Percentiles rank a stretch among this genome's conserved stretches.
Evolutionary conservation across 1,284 basidiomycete genomes (phyloP).

Genomic region (Ceratobasidium sp.): DNA sequence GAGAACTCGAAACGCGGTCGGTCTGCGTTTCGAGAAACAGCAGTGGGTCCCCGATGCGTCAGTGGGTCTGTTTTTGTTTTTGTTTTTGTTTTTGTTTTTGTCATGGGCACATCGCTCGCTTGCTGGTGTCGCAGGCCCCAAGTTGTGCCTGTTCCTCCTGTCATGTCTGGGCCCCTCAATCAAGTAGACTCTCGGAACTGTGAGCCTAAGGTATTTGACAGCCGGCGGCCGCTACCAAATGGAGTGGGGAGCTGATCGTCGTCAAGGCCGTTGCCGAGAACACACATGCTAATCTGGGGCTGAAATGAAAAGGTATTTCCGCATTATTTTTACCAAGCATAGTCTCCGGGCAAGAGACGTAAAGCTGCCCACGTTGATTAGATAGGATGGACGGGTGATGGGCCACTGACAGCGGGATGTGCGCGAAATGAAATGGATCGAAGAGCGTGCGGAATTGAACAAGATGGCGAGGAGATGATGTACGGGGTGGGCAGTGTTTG

Average conservation of each 20-base stretch:
- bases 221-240: slow-evolving; percentile 19
- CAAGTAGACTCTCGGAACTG: neutral
- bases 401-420: slow-evolving; percentile 20
- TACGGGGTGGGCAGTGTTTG: neutral
- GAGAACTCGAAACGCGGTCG: neutral
- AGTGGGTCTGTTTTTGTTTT: neutral
- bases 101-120: neutral
- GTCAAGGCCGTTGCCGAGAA: slow-evolving; percentile 22
- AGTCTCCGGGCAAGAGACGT: neutral
- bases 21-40: slow-evolving; percentile 16
- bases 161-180: neutral
- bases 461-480: neutral
- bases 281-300: neutral
- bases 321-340: neutral
- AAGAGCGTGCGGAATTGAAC: neutral
- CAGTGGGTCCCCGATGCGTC: neutral
- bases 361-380: neutral
- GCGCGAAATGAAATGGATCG: slow-evolving; percentile 12
- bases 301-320: slow-evolving; percentile 16
- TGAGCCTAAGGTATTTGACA: neutral
- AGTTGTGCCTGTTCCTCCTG: neutral
- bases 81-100: slow-evolving; percentile 18
- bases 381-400: neutral
- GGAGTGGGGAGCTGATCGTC: neutral
- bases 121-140: neutral